Percentiles rank a stretch among this genome's conserved stretches.
These are phyloP conservation scores for Diaporthe helianthi DNA, from an alignment of 2,329 filamentous ascomycete species.

Conservation along the genomic window DNA sequence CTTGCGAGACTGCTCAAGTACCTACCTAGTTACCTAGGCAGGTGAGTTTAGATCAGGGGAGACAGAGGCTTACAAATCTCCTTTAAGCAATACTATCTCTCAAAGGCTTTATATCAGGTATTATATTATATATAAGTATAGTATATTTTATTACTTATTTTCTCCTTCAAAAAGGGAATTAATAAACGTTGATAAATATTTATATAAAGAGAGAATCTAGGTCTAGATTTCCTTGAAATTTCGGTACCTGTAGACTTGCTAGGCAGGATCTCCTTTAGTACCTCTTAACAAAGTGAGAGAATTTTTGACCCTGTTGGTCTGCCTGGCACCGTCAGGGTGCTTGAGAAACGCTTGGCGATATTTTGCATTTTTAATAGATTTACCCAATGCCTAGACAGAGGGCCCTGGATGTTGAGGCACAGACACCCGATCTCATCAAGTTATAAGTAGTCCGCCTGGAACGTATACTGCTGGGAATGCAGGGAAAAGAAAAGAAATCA, in stretches of 20 bases:
- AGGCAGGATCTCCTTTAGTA: no score
- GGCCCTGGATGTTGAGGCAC: not conserved
- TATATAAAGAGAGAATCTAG: no score
- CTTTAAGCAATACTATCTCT: not conserved
- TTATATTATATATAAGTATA: no score
- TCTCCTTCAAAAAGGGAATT: no score
- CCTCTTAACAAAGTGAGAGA: not conserved
- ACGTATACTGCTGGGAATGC: not conserved
- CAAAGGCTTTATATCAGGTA: not conserved
- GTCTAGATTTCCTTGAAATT: not conserved
- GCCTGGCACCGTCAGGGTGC: not conserved
- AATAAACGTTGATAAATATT: not conserved
- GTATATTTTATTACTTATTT: no score
- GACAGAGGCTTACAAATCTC: not conserved
- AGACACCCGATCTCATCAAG: not conserved
- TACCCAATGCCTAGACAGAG: not conserved
- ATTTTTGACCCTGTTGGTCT: no score
- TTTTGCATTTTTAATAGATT: constrained; percentile 19
- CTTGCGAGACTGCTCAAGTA: not conserved
- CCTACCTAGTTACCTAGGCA: no score
- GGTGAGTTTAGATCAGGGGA: not conserved
- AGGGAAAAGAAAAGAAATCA: no score
- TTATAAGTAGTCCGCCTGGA: constrained; percentile 7
- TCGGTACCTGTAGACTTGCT: no score
- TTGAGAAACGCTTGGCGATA: not conserved